Percentiles rank a stretch among this genome's conserved stretches.
These are phyloP conservation scores for Aspergillus hancockii DNA, from an alignment of 495 filamentous ascomycete genomes.

Conservation along the genomic window DNA sequence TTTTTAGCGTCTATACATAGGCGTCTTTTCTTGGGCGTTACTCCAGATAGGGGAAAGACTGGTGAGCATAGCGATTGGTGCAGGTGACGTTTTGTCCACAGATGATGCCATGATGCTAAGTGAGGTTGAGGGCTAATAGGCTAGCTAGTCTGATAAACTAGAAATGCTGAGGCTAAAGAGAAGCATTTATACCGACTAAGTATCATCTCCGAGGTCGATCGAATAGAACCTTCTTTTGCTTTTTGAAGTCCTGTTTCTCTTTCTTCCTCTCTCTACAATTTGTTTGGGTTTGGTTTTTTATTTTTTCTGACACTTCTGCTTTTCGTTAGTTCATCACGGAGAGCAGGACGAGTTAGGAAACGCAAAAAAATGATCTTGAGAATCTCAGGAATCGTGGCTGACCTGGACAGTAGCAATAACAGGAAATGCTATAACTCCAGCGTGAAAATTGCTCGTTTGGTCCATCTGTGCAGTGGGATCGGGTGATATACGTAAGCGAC, in stretches of 20 bases:
- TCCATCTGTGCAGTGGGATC: conserved; percentile 20
- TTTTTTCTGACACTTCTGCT: neutral
- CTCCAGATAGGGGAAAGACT: neutral
- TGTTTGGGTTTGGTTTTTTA: neutral
- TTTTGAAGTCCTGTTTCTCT: neutral
- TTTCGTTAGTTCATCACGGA: neutral
- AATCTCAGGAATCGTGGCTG: neutral
- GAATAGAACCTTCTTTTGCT: neutral
- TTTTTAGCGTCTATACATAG: neutral
- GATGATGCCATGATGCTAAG: neutral
- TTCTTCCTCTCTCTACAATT: neutral
- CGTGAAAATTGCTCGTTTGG: conserved; percentile 27
- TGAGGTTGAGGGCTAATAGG: too few species aligned
- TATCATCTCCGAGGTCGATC: neutral
- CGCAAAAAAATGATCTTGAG: neutral
- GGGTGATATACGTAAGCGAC: conserved; percentile 18
- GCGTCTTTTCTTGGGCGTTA: neutral
- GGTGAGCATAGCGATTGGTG: neutral
- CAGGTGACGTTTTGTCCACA: neutral
- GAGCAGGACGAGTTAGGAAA: neutral
- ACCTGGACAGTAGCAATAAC: neutral
- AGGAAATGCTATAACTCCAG: neutral
- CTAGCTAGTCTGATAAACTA: too few species aligned
- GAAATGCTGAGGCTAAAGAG: too few species aligned
- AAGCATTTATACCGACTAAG: neutral